Conservation (phyloP, 208 protist genomes). For the Trichomonas gallinae region DNA sequence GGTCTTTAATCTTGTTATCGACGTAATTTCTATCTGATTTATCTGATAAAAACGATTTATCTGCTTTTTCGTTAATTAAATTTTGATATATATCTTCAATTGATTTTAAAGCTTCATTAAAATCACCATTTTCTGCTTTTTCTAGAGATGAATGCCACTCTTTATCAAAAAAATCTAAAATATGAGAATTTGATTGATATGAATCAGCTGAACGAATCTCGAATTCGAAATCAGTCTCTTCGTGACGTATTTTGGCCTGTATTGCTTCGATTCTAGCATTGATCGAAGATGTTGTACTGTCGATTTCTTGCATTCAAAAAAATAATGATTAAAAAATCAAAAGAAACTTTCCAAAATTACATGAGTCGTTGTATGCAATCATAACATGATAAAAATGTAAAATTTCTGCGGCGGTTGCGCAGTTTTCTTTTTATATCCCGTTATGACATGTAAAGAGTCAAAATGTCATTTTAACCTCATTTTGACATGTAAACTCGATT, state of each 20-base stretch:
- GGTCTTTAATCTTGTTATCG: not conserved
- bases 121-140: not conserved
- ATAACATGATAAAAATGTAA: no score
- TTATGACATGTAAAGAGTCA: no score
- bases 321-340: no score
- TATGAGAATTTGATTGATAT: not conserved
- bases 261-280: not conserved
- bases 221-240: not conserved
- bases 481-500: no score
- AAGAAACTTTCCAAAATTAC: no score
- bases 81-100: not conserved
- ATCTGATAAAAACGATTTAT: not conserved
- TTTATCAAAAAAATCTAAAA: not conserved
- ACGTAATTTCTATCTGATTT: not conserved
- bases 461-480: no score
- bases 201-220: not conserved
- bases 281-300: not conserved
- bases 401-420: no score
- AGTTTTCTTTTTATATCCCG: no score
- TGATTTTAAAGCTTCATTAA: not conserved
- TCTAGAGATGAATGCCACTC: not conserved
- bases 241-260: not conserved
- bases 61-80: not conserved
- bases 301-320: not conserved
- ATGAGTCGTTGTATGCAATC: no score